Evolutionary conservation across 2,329 filamentous ascomycete genomes (phyloP), one percentile per base, ranked within the genome.

Genomic region (Calonectria pauciramosa): DNA sequence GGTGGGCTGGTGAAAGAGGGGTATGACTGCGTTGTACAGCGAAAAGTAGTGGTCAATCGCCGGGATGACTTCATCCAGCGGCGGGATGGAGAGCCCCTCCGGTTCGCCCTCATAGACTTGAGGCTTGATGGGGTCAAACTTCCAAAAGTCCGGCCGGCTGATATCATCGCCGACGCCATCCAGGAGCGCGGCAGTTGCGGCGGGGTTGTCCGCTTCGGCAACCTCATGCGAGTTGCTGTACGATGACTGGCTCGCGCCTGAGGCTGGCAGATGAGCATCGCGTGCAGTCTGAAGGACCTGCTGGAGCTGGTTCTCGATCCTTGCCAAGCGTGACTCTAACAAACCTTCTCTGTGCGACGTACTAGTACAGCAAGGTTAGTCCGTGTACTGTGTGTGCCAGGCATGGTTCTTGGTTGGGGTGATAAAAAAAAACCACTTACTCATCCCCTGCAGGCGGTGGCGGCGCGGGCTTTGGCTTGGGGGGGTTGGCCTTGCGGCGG

Each of bases 11-110:
- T 84, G 76, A 60, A 87, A 87, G 6, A 88, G 78, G 1, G 86
- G 86, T 5, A 86, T 75, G 0, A 84, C 79, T 2, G 72, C 51
- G 75, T 87, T 87, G 70, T 84, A 85, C 7, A 78, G 75, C 8
- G 72, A 66, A 68, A 87, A 87, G 76, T 85, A 87, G 51, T 81
- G 78, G 34, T 87, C 84, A 2, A 87, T 73, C 9, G 84, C 71
- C 18, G 85, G 83, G 2, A 86, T 49, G 10, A 84, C 77, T 14
- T 87, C 84, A 1, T 83, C 80, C 6, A 86, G 64, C 0, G 85
- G 83, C 0, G 84, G 85, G 2, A 86, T 59, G 26, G 73, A 70
- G 7, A 84, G 51, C 4, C 54, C 70, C 2, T 72, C 73, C 3
- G 75, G 71, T 9, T 77, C 75, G 1, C 74, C 79, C 9, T 76